phyloP scores from a whole-genome alignment of 1,284 basidiomycete genomes.

The Cryptococcus sp. region DNA sequence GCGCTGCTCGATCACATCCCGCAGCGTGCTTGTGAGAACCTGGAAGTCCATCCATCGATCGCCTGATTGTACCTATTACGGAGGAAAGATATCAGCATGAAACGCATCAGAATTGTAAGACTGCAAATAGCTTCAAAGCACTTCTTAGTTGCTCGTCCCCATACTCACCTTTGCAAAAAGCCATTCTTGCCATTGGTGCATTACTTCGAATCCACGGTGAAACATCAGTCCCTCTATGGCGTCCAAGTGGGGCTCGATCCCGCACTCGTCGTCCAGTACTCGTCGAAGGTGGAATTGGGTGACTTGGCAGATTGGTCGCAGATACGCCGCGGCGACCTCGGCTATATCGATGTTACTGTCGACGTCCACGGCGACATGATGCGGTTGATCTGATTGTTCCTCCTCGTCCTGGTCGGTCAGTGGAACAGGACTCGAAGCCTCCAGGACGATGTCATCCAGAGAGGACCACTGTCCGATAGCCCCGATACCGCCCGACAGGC shows the following conservation, averaged over 20 bases:
- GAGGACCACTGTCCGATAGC: slow-evolving; percentile 35
- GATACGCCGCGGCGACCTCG: slow-evolving; percentile 56
- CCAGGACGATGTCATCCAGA: no score
- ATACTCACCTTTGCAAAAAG: slow-evolving; percentile 68
- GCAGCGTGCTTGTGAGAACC: slow-evolving; percentile 74
- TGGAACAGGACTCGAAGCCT: slow-evolving; percentile 8
- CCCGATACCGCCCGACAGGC: slow-evolving; percentile 44
- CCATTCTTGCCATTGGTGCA: slow-evolving; percentile 65
- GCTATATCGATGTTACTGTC: neutral
- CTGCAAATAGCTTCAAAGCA: neutral
- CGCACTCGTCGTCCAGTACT: slow-evolving; percentile 69
- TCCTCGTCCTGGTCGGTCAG: neutral
- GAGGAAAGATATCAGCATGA: neutral
- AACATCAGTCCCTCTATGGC: slow-evolving; percentile 72
- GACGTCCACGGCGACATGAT: no score
- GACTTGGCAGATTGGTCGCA: slow-evolving; percentile 63
- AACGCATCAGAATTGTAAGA: neutral
- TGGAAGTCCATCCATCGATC: slow-evolving; percentile 80
- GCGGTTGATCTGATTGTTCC: no score
- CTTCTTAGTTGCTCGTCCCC: neutral
- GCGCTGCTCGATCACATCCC: slow-evolving; percentile 63
- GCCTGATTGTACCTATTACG: slow-evolving; percentile 65
- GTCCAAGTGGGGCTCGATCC: slow-evolving; percentile 66
- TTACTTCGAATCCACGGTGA: slow-evolving; percentile 71
- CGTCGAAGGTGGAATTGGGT: slow-evolving; percentile 62